Evolutionary conservation across 2,329 filamentous ascomycete genomes (phyloP), one percentile per base, ranked within the genome.

Genomic region (Pseudocercospora fuligena): DNA sequence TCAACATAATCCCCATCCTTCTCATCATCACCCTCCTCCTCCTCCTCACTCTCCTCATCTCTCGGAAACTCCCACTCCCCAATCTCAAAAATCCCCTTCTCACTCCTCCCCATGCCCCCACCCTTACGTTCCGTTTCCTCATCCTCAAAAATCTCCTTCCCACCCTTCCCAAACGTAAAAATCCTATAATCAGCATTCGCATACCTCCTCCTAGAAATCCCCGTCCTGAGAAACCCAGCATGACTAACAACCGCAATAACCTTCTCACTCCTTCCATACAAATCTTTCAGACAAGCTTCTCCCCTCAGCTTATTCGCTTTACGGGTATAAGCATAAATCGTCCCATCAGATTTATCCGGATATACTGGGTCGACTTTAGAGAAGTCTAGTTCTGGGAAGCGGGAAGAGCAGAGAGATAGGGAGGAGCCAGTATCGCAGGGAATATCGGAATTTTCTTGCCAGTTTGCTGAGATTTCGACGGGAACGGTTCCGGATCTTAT

Each of bases 371-470:
- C 88, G 40, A 90, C 81, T 1, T 69, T 66, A 3, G 80, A 81
- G 75, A 89, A 89, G 77, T 89, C 85, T 60, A 90, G 82, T 16
- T 73, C 63, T 0, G 88, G 86, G 71, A 89, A 91, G 53, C 85
- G 81, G 1, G 75, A 61, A 0, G 73, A 68, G 1, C 90, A 74
- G 1, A 76, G 74, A 0, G 77, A 56, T 46, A 88, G 69, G 12
- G 82, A 75, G 12, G 80, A 84, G 64, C 89, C 89, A 0, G 84
- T 87, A 72, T 92, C 89, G 77, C 89, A 91, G 5, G 87, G 86
- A 69, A 81, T 80, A 73, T 73, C 79, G 65, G 79, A 76, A 67
- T 81, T 83, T 72, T 83, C 81, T 81, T 91, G 89, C 89, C 89
- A 91, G 63, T 83, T 82, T 3, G 89, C 88, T 72, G 88, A 83